Evolutionary conservation across 768 basidiomycete genomes (phyloP), one percentile per base, ranked within the genome.

Genomic region (Fomitopsis serialis): DNA sequence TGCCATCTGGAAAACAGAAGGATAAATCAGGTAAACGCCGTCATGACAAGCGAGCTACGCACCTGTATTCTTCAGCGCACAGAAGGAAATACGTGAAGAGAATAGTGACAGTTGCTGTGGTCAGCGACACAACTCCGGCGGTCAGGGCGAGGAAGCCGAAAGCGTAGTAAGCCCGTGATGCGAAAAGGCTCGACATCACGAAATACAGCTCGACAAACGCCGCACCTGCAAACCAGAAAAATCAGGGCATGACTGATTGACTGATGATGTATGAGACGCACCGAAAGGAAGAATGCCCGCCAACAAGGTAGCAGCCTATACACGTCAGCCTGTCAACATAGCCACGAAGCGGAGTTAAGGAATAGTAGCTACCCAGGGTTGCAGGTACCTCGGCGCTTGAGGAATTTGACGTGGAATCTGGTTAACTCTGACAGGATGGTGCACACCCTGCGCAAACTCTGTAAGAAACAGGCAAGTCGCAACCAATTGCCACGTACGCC

Each of bases 391-490:
- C 23, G 91, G 92, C 9, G 75, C 68, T 11, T 91, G 89, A 0
- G 96, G 96, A 52, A 98, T 94, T 67, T 98, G 96, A n/a, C 95
- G 81, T 13, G 96, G 96, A 53, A 98, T 98, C 53, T 83, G 87
- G 59, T 96, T 92, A 27, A 94, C 90, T 54, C 94, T 78, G 36
- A 92, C 89, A 11, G 94, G 95, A 64, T 93, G 81, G n/a, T 74
- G 69, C 52, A 97, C 69, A 25, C 72, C 75, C 91, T 95, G 57
- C 3, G 19, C 6, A 15, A 23, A 22, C 17, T 24, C 15, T 1
- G 12, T 47, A 12, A 54, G 34, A 11, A 27, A 1, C 21, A 12
- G 23, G 8, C 15, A 19, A 42, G 25, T 36, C 13, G 3, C n/a
- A 36, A 25, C 10, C 3, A 13, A 19, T 3, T 6, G 8, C 8